phyloP scores from a whole-genome alignment of 2,329 filamentous ascomycete species.

The Colletotrichum cordylinicola region DNA sequence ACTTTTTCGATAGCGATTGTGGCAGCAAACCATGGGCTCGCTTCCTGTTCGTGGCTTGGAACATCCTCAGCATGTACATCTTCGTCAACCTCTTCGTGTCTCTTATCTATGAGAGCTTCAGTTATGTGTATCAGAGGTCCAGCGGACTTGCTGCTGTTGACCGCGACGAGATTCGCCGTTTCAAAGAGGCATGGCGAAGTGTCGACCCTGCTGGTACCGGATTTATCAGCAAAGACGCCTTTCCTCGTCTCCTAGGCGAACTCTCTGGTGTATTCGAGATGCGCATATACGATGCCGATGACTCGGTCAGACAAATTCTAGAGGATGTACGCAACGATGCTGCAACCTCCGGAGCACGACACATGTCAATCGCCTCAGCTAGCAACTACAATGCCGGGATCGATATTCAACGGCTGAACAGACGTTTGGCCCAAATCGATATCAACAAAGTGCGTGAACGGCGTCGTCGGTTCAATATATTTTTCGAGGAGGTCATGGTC shows the following conservation, averaged over 20 bases:
- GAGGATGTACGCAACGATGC: constrained; percentile 74
- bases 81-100: constrained; percentile 99
- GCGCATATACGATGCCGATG: constrained; percentile 92
- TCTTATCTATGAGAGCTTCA: constrained; percentile 98
- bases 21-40: constrained; percentile 90
- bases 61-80: constrained; percentile 99
- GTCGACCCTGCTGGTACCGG: constrained; percentile 92
- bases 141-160: constrained; percentile 91
- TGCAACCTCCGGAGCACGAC: constrained; percentile 40
- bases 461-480: constrained; percentile 85
- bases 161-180: constrained; percentile 91
- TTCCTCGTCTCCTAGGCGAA: constrained; percentile 87
- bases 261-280: constrained; percentile 96
- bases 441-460: constrained; percentile 75
- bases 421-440: constrained; percentile 76
- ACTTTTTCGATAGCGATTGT: constrained; percentile 90
- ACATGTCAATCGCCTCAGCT: constrained; percentile 58
- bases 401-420: constrained; percentile 78
- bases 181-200: constrained; percentile 98
- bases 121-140: constrained; percentile 96
- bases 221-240: constrained; percentile 87
- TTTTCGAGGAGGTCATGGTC: constrained; percentile 95
- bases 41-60: constrained; percentile 93
- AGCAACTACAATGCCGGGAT: constrained; percentile 63
- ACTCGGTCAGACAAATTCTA: constrained; percentile 85